Evolutionary conservation across 148 eudicot species (phyloP).

Genomic region (Diospyros kaki): DNA sequence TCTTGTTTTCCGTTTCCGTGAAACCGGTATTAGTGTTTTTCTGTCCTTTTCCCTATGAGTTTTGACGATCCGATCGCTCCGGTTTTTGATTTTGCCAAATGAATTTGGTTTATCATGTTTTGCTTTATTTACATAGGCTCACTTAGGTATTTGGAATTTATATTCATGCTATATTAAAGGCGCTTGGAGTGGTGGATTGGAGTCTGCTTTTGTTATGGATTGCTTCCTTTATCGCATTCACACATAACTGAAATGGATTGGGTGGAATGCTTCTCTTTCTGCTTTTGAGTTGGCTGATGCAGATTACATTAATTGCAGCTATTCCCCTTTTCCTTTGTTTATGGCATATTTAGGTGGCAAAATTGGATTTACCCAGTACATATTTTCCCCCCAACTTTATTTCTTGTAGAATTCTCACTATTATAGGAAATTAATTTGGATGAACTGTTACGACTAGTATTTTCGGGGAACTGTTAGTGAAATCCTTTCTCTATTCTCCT

Average conservation of each 20-base stretch:
- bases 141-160: not conserved
- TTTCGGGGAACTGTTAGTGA: not conserved
- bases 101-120: not conserved
- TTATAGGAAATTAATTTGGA: not conserved
- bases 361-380: conserved; percentile 28
- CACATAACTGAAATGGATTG: conserved; percentile 22
- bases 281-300: conserved; percentile 1
- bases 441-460: conserved; percentile 3
- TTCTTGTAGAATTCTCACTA: not conserved
- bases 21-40: not conserved
- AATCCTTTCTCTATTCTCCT: not conserved
- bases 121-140: not conserved
- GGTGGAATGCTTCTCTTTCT: conserved; percentile 15
- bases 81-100: not conserved
- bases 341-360: conserved; percentile 12
- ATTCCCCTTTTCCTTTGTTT: not conserved
- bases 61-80: not conserved
- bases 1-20: not conserved
- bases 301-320: not conserved
- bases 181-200: conserved; percentile 8
- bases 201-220: conserved; percentile 2
- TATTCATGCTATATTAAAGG: conserved; percentile 6
- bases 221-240: conserved; percentile 15
- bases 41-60: not conserved
- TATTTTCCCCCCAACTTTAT: not conserved